phyloP scores from a whole-genome alignment of 2,329 filamentous ascomycete species.

The Dactylellina leptospora region DNA sequence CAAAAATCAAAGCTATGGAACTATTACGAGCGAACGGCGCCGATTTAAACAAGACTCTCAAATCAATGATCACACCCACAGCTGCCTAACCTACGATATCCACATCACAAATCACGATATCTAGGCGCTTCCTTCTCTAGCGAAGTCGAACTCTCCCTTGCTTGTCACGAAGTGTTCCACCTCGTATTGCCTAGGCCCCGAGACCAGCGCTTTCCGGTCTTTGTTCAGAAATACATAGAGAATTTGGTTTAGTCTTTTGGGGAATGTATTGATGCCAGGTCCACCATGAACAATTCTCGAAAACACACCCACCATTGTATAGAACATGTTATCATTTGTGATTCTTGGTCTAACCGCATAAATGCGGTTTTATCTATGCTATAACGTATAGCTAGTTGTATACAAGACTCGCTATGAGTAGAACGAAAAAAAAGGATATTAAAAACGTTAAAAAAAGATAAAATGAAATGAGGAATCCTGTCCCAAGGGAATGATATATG shows the following conservation, averaged over 20 bases:
- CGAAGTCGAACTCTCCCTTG: not conserved
- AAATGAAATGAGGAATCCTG: constrained; percentile 21
- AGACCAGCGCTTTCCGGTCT: too few species aligned
- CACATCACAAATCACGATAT: not conserved
- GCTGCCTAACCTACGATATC: constrained; percentile 20
- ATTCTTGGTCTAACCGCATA: too few species aligned
- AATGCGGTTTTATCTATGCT: constrained; percentile 39
- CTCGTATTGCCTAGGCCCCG: too few species aligned
- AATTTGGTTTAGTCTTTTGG: too few species aligned
- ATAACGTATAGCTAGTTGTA: constrained; percentile 42
- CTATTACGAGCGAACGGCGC: constrained; percentile 77
- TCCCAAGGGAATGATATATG: too few species aligned
- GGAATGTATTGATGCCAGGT: too few species aligned
- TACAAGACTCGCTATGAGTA: constrained; percentile 36
- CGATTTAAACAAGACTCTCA: constrained; percentile 73
- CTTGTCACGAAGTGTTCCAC: too few species aligned
- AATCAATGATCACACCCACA: constrained; percentile 65
- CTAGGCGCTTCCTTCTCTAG: not conserved
- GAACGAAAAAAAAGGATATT: constrained; percentile 31
- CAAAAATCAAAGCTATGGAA: constrained; percentile 77
- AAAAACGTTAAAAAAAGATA: constrained; percentile 8
- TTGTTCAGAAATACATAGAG: too few species aligned
- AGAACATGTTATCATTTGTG: too few species aligned
- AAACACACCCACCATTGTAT: too few species aligned
- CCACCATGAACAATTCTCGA: too few species aligned